Base-by-base conservation (phyloP, 805 yeast species). In the Lachancea meyersii region DNA sequence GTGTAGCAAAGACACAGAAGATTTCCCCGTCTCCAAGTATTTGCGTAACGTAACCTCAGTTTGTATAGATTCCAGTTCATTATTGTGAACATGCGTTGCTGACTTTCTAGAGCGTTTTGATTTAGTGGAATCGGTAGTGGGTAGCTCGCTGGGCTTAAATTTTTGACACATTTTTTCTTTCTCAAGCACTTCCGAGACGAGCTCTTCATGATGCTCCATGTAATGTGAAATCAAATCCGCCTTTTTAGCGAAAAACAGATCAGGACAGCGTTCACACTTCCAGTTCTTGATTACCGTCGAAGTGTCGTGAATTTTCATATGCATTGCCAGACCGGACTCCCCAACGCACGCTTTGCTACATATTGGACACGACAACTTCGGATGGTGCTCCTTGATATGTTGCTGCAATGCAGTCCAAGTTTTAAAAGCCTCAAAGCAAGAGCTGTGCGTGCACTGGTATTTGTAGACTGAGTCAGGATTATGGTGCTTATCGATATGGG, bases 271-370 rank as follows among this genome's bases (percentile, higher is more conserved):
- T 1, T 62, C 58, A 63, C 95, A 86, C 44, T 73, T 73, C 91
- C 94, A 85, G 31, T 77, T 63, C 48, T 72, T 77, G n/a, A 71
- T 63, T 10, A 69, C 71, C 14, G 69, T 67, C 2, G 56, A 53
- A 4, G 72, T 77, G 50, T 80, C 79, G 60, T 88, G 96, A 17
- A 79, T 66, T 34, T 71, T 62, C 87, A 83, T 78, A 58, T 89
- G 96, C 68, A 81, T 77, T 14, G 71, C 64, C 38, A 87, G 61
- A 48, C 88, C 93, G 21, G 71, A 68, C 35, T 73, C 76, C 22
- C 94, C 95, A 9, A 82, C 81, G 66, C 88, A 82, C 6, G 73
- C 77, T 57, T 77, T 80, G 5, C 77, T 78, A 68, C 96, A 88
- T 1, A 76, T 50, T 0, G 61, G 52, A 64, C 95, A 86, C 34